Evolutionary conservation across 257 asterid genomes (phyloP).

Genomic region (Salvia rosmarinus): DNA sequence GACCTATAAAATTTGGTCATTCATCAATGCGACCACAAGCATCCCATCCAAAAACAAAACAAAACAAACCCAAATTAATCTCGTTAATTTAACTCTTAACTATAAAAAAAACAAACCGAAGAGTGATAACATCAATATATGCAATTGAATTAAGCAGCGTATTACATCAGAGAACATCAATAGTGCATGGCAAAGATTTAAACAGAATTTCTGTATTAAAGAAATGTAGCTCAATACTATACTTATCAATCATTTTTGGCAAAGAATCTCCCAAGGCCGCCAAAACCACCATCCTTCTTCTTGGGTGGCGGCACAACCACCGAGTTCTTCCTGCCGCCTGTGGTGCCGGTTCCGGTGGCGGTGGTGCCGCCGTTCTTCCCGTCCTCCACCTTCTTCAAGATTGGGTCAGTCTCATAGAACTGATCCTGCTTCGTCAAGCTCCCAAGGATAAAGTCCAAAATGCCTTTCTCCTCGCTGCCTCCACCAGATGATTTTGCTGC

Average conservation of each 20-base stretch:
- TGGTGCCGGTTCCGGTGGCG: conserved; percentile 8
- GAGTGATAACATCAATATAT: conserved; percentile 14
- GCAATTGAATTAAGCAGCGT: conserved; percentile 35
- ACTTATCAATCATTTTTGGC: conserved; percentile 48
- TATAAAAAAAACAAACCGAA: neutral
- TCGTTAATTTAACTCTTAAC: no score
- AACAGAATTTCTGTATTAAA: neutral
- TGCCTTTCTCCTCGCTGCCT: conserved; percentile 71
- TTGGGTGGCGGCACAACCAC: conserved; percentile 49
- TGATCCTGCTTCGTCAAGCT: conserved; percentile 67
- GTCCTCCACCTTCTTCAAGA: conserved; percentile 71
- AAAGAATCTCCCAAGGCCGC: conserved; percentile 71
- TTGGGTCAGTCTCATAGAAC: conserved; percentile 82
- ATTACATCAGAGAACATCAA: conserved; percentile 20
- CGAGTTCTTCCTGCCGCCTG: conserved; percentile 45
- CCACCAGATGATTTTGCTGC: conserved; percentile 66
- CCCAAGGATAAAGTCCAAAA: conserved; percentile 68
- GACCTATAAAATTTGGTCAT: no score
- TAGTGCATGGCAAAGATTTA: neutral
- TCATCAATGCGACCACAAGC: no score
- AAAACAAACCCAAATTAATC: no score
- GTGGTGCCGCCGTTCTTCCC: conserved; percentile 39
- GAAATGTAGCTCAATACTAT: neutral
- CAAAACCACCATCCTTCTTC: conserved; percentile 52
- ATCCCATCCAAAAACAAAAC: no score